A percentile compares a stretch with the other conserved stretches of the same genome.
Evolutionary conservation across 2,329 filamentous ascomycete genomes (phyloP).

Genomic region (Cyphellophora europaea): DNA sequence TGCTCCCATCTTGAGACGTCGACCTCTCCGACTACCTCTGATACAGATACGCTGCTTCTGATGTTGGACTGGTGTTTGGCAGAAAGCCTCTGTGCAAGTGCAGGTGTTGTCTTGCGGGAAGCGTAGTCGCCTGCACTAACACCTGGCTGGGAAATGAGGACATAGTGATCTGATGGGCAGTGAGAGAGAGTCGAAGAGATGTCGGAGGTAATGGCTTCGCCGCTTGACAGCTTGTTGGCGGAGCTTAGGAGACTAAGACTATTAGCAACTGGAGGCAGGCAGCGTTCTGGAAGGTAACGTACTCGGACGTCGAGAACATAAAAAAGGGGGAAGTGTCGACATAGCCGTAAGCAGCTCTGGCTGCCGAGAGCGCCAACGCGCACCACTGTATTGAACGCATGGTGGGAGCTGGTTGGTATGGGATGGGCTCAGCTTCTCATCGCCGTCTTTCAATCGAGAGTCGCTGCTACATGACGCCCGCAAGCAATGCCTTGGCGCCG

Average conservation of each 20-base stretch:
- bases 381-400: constrained; percentile 13
- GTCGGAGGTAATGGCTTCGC: constrained; percentile 31
- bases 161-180: constrained; percentile 68
- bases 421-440: no score
- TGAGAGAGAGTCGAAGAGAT: constrained; percentile 42
- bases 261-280: not conserved
- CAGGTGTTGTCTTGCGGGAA: constrained; percentile 41
- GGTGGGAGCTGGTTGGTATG: constrained; percentile 1
- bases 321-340: constrained; percentile 78
- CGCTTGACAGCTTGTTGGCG: constrained; percentile 33
- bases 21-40: constrained; percentile 43
- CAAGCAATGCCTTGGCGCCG: no score
- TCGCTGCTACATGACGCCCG: no score
- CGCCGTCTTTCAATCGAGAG: no score
- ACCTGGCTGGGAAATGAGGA: constrained; percentile 69
- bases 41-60: constrained; percentile 43
- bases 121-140: constrained; percentile 61
- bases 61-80: constrained; percentile 19
- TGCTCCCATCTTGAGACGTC: constrained; percentile 33
- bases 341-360: constrained; percentile 14
- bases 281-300: constrained; percentile 26
- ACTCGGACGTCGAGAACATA: constrained; percentile 77
- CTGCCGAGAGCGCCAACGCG: constrained; percentile 15
- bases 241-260: constrained; percentile 20
- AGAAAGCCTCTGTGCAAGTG: constrained; percentile 20